Percentiles rank a stretch among this genome's conserved stretches.
These are phyloP conservation scores for Salicornia ramosissima DNA, from an alignment of 148 eudicot species.

Conservation along the genomic window DNA sequence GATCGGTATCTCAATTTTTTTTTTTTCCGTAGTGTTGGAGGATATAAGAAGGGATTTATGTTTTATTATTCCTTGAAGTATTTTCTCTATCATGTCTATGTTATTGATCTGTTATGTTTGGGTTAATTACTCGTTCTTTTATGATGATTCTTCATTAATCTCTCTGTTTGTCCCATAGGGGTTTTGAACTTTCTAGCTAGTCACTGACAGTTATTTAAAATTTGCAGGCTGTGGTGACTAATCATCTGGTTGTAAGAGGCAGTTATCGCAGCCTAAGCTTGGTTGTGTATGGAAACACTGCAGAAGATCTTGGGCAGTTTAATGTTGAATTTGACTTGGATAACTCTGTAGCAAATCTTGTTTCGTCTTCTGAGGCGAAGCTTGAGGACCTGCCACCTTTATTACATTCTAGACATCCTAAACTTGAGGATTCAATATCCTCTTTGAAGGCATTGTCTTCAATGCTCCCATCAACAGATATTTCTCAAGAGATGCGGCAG, in stretches of 20 bases:
- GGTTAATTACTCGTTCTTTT: background rate
- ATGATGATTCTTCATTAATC: background rate
- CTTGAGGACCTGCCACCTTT: slow-evolving; percentile 89
- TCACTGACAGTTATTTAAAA: slow-evolving; percentile 3
- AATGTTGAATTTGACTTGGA: slow-evolving; percentile 92
- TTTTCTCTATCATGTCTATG: background rate
- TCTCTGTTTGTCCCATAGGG: background rate
- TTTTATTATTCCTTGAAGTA: background rate
- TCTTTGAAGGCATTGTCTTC: slow-evolving; percentile 53
- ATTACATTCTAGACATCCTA: slow-evolving; percentile 42
- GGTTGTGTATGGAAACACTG: slow-evolving; percentile 94
- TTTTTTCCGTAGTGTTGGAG: background rate
- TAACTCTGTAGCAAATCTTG: slow-evolving; percentile 68
- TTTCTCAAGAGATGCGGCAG: slow-evolving; percentile 56
- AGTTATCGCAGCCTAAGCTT: slow-evolving; percentile 97
- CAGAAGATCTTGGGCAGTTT: slow-evolving; percentile 96
- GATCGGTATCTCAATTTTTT: background rate
- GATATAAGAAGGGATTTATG: background rate
- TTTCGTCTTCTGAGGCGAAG: slow-evolving; percentile 66
- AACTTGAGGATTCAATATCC: slow-evolving; percentile 56
- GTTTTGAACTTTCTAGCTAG: background rate
- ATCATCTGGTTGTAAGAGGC: slow-evolving; percentile 93
- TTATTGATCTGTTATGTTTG: background rate
- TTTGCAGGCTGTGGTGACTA: slow-evolving; percentile 91
- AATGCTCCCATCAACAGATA: slow-evolving; percentile 41